Percentiles rank a stretch among this genome's conserved stretches.
Evolutionary conservation across 2,329 filamentous ascomycete genomes (phyloP).

Genomic region (Cryphonectria naterciae): DNA sequence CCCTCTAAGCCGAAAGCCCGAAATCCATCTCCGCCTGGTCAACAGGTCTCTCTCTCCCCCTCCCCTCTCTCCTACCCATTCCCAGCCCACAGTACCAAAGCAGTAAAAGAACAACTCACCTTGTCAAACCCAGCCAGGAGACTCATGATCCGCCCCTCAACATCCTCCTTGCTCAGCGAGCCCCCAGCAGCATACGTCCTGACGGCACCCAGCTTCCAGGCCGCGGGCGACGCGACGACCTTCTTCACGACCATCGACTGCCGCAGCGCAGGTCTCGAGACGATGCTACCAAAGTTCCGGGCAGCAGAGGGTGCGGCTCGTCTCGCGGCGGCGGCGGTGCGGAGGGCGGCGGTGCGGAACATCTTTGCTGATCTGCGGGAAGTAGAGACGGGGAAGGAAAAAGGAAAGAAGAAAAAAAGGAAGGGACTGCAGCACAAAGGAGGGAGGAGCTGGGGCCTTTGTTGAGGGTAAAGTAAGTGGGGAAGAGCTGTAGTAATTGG

Average conservation of each 20-base stretch:
- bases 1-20: no score
- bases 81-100: neutral
- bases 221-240: constrained; percentile 62
- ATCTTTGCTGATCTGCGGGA: constrained; percentile 56
- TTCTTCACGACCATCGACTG: constrained; percentile 51
- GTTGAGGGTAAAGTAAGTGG: neutral
- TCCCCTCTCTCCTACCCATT: no score
- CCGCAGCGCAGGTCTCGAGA: constrained; percentile 47
- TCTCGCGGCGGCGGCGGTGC: constrained; percentile 62
- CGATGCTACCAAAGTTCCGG: constrained; percentile 53
- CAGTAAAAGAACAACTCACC: constrained; percentile 55
- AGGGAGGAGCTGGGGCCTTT: neutral
- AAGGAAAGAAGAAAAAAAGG: constrained; percentile 20
- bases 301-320: constrained; percentile 54
- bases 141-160: constrained; percentile 89
- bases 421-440: neutral
- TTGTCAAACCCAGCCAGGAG: constrained; percentile 97
- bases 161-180: constrained; percentile 72
- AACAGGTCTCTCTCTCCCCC: no score
- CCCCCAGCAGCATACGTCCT: constrained; percentile 86
- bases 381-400: neutral
- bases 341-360: constrained; percentile 87
- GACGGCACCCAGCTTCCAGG: constrained; percentile 65
- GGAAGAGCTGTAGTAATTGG: neutral
- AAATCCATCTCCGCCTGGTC: neutral